Percentiles rank a stretch among this genome's conserved stretches.
Evolutionary conservation across 2,329 filamentous ascomycete species (phyloP).

Genomic region (Aureobasidium leucospermi): DNA sequence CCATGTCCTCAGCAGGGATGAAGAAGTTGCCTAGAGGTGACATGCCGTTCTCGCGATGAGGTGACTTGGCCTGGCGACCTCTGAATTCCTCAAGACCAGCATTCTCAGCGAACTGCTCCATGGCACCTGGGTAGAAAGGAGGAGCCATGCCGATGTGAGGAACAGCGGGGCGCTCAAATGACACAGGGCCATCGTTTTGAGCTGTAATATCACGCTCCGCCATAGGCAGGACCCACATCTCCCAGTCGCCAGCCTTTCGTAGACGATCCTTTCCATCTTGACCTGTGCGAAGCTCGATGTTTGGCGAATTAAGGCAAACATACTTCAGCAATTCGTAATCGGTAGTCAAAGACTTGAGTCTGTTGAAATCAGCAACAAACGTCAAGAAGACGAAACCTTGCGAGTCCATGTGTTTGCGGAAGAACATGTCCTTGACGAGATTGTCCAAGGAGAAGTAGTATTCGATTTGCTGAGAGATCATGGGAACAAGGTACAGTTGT

Average conservation of each 20-base stretch:
- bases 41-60: constrained; percentile 22
- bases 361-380: constrained; percentile 79
- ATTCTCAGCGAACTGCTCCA: constrained; percentile 15
- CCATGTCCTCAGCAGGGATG: constrained; percentile 17
- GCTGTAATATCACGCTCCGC: constrained; percentile 65
- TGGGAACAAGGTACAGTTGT: constrained; percentile 47
- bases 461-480: constrained; percentile 58
- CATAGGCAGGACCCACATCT: constrained; percentile 67
- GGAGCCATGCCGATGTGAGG: constrained; percentile 28
- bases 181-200: constrained; percentile 62
- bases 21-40: constrained; percentile 18
- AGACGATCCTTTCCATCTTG: constrained; percentile 73
- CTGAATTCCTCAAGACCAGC: constrained; percentile 14
- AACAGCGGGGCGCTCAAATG: constrained; percentile 34
- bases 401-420: constrained; percentile 88
- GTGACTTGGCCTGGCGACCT: constrained; percentile 22
- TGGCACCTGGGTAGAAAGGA: constrained; percentile 17
- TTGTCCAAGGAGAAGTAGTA: constrained; percentile 98
- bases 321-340: constrained; percentile 67
- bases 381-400: constrained; percentile 81
- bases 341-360: constrained; percentile 65
- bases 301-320: constrained; percentile 64
- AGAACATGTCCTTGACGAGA: constrained; percentile 82
- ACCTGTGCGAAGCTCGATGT: constrained; percentile 66
- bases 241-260: constrained; percentile 68